Conservation (phyloP, 2,329 filamentous ascomycete genomes). For the Cercospora zeae-maydis region DNA sequence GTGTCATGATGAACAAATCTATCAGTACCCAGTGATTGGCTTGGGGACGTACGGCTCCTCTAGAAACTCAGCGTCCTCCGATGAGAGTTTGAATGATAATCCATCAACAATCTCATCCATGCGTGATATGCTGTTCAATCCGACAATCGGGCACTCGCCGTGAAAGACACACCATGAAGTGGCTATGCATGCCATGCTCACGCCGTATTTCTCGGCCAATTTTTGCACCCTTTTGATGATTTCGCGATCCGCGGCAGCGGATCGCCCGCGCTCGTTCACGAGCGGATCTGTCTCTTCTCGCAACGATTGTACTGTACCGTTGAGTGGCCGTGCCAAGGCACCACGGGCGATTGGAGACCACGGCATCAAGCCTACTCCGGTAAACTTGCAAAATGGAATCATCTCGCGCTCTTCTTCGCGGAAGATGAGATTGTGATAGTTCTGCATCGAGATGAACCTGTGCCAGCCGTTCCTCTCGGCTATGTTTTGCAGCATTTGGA, state of each 20-base stretch:
- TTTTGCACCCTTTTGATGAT: conserved; percentile 42
- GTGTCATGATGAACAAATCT: background rate
- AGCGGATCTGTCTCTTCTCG: conserved; percentile 24
- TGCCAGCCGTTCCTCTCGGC: conserved; percentile 57
- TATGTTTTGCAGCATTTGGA: conserved; percentile 53
- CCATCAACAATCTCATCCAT: conserved; percentile 57
- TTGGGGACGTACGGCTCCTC: conserved; percentile 54
- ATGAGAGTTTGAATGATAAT: conserved; percentile 46
- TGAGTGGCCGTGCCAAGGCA: conserved; percentile 24
- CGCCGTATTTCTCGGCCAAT: conserved; percentile 39
- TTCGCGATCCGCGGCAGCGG: conserved; percentile 31
- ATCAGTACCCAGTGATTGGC: conserved; percentile 1
- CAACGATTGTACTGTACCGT: conserved; percentile 11
- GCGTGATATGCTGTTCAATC: conserved; percentile 54
- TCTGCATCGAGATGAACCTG: conserved; percentile 61
- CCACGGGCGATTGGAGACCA: conserved; percentile 31
- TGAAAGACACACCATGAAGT: conserved; percentile 40
- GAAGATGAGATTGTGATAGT: conserved; percentile 56
- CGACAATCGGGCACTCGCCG: conserved; percentile 57
- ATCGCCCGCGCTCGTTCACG: conserved; percentile 18
- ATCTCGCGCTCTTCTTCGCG: conserved; percentile 61
- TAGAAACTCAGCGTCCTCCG: conserved; percentile 58
- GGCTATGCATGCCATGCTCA: conserved; percentile 28
- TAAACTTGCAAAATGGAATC: conserved; percentile 48
- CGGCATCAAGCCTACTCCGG: conserved; percentile 49